Percentiles rank a stretch among this genome's conserved stretches.
phyloP scores from a whole-genome alignment of 352 stramenopile species.

The Globisporangium abappressorium region DNA sequence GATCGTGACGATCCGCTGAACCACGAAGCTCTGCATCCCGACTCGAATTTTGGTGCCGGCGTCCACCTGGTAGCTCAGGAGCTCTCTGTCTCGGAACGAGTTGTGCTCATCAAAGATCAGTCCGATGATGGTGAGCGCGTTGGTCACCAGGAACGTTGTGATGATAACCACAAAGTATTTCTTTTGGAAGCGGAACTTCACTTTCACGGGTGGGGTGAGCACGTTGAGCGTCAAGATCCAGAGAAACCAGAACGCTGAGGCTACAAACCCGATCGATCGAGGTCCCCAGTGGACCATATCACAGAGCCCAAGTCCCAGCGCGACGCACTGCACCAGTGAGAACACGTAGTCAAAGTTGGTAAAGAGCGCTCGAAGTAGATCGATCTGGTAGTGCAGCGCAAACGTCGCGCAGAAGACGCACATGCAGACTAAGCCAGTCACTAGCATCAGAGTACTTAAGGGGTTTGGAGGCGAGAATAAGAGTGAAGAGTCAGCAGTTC shows the following conservation, averaged over 20 bases:
- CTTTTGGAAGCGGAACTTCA: not conserved
- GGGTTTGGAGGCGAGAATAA: not conserved
- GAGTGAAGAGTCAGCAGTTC: not conserved
- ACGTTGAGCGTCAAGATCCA: not conserved
- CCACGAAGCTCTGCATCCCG: not conserved
- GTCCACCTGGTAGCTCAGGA: not conserved
- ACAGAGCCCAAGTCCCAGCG: not conserved
- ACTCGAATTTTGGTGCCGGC: not conserved
- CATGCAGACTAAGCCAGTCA: not conserved
- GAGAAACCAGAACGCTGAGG: not conserved
- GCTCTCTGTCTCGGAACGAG: not conserved
- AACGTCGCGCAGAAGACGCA: not conserved
- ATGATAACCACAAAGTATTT: not conserved
- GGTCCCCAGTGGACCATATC: not conserved
- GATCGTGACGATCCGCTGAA: not conserved
- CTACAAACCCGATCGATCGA: not conserved
- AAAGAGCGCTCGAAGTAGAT: not conserved
- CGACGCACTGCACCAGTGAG: not conserved
- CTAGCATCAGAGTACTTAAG: not conserved
- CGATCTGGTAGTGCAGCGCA: not conserved
- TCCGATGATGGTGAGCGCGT: not conserved
- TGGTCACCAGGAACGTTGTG: not conserved
- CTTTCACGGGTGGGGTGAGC: not conserved
- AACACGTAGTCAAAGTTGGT: constrained; percentile 1
- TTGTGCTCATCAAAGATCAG: not conserved